A percentile compares a stretch with the other conserved stretches of the same genome.
Evolutionary conservation across 2,329 filamentous ascomycete genomes (phyloP).

Genomic region (Aspergillus sp.): DNA sequence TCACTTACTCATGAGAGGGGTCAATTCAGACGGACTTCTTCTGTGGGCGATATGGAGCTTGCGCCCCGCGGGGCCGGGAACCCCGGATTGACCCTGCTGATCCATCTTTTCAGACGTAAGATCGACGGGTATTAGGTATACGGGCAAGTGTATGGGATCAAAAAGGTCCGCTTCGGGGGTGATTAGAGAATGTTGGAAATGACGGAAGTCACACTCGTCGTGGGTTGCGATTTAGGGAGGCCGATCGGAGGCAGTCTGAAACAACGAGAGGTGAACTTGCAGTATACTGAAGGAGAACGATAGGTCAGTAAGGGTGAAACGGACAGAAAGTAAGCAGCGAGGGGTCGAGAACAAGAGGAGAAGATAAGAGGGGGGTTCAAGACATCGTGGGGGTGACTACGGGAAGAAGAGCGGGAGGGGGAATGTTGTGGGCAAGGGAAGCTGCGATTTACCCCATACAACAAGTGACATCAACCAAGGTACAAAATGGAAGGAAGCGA

Average conservation of each 20-base stretch:
- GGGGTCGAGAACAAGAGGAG: background rate
- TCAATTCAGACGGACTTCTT: slow-evolving; percentile 94
- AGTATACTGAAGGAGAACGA: slow-evolving; percentile 22
- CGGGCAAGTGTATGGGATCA: slow-evolving; percentile 17
- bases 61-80: slow-evolving; percentile 75
- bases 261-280: slow-evolving; percentile 24
- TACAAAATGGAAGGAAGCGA: slow-evolving; percentile 19
- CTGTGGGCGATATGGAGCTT: slow-evolving; percentile 96
- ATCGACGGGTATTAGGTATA: slow-evolving; percentile 17
- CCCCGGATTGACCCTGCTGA: slow-evolving; percentile 60
- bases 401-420: slow-evolving; percentile 13
- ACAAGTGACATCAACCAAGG: slow-evolving; percentile 13
- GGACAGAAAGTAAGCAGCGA: slow-evolving; percentile 7
- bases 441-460: slow-evolving; percentile 25
- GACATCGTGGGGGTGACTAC: slow-evolving; percentile 3
- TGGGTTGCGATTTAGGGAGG: slow-evolving; percentile 28
- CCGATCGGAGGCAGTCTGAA: slow-evolving; percentile 30
- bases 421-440: slow-evolving; percentile 21
- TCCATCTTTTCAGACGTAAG: slow-evolving; percentile 56
- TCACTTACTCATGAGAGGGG: slow-evolving; percentile 91
- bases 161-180: slow-evolving; percentile 18
- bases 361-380: background rate
- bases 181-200: slow-evolving; percentile 29
- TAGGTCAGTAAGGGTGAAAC: slow-evolving; percentile 21
- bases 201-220: slow-evolving; percentile 29